Conservation (phyloP, 768 basidiomycete genomes). For the Pulveroboletus frians region DNA sequence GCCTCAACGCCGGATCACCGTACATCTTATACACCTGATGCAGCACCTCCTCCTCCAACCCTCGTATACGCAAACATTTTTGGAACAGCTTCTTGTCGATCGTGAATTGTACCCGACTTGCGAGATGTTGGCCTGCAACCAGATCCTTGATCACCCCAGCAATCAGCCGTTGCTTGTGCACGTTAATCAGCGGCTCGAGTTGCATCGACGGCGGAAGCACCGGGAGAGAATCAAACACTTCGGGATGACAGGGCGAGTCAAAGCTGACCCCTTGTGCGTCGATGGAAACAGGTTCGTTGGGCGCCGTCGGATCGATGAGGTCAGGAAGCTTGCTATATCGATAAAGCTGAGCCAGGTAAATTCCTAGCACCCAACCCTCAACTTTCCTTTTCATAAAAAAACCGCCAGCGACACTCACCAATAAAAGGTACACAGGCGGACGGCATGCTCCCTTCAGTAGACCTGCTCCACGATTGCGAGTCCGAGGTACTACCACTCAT, state of each 20-base stretch:
- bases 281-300: constrained; percentile 60
- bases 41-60: constrained; percentile 52
- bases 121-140: constrained; percentile 79
- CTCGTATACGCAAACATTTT: constrained; percentile 65
- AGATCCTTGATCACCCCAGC: constrained; percentile 76
- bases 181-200: constrained; percentile 81
- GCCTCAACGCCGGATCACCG: constrained; percentile 18
- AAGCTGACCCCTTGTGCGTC: constrained; percentile 60
- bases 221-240: constrained; percentile 70
- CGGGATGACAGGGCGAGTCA: constrained; percentile 66
- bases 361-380: constrained; percentile 39
- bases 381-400: neutral
- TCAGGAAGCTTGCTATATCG: constrained; percentile 66
- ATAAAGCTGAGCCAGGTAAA: constrained; percentile 71
- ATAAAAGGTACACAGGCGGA: constrained; percentile 78
- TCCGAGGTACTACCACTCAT: constrained; percentile 43
- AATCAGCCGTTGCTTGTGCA: constrained; percentile 82
- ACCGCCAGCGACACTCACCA: constrained; percentile 39
- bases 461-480: constrained; percentile 34
- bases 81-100: constrained; percentile 75
- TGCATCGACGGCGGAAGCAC: constrained; percentile 73
- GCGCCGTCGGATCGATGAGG: constrained; percentile 77
- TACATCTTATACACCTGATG: constrained; percentile 42
- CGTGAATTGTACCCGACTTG: constrained; percentile 62
- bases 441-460: constrained; percentile 40